Evolutionary conservation across 306 rosid genomes (phyloP), one percentile per base, ranked within the genome.

Genomic region (Fragaria nilgerrensis): DNA sequence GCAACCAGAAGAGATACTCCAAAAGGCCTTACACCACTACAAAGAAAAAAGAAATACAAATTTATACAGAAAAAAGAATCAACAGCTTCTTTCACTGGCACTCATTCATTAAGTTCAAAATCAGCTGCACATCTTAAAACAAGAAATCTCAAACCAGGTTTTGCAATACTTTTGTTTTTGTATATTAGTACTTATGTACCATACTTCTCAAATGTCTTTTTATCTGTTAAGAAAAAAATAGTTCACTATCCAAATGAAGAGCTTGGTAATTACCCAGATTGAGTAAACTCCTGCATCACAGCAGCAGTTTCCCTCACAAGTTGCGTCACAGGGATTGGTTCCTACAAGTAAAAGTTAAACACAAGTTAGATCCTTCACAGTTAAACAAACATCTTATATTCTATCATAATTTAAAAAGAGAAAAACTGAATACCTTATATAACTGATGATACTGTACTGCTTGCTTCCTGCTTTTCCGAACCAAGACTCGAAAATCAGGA

Each of bases 271-370:
- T 89, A 95, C 97, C 98, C 99, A 49, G 96, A 92, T 80, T 95
- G 99, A 80, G 99, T 92, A 81, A 95, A 95, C 82, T 95, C 98
- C 87, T 95, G 96, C 97, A 95, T 95, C 68, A 92, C 97, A 52
- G 97, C 96, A 11, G 97, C 99, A 68, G 91, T 92, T 88, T 95
- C 97, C 91, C 97, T 88, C 29, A 95, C 96, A 81, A 95, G 99
- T 73, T 95, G 99, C 36, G 99, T 91, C 72, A 92, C 99, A 55
- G 96, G 98, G 82, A 95, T 95, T 27, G 93, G 92, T 84, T 92
- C 99, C 98, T 95, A 82, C 75, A 84, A 81, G 64, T 45, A 44
- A 75, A 3, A 34, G 44, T 52, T 36, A 19, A 17, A 49, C 25
- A 39, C n/a, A 22, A n/a, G 39, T 79, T 72, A 70, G 3, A 71